Conservation (phyloP, 305 asterid genomes). For the Rubia tinctorum region DNA sequence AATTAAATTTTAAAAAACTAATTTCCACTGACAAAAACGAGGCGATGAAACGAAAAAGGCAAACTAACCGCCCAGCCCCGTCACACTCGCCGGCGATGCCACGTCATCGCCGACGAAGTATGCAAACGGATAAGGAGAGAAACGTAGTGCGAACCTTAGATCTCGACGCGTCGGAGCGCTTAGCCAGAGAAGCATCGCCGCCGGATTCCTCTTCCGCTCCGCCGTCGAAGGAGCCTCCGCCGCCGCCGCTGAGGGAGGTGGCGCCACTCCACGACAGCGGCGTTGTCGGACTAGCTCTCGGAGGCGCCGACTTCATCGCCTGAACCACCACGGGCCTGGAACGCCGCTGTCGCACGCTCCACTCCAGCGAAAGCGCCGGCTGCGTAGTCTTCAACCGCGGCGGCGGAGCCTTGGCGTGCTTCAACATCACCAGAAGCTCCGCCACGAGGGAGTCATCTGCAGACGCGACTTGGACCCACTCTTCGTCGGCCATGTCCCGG, state of each 20-base stretch:
- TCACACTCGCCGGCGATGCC: slow-evolving; percentile 6
- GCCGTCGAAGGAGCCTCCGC: slow-evolving; percentile 36
- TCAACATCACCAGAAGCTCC: slow-evolving; percentile 56
- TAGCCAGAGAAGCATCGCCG: slow-evolving; percentile 28
- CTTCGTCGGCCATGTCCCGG: slow-evolving; percentile 41
- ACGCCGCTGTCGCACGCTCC: slow-evolving; percentile 84
- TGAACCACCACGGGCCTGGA: slow-evolving; percentile 36
- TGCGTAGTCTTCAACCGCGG: slow-evolving; percentile 12
- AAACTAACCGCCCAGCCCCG: not conserved
- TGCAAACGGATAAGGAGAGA: not conserved
- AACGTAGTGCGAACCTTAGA: slow-evolving; percentile 57
- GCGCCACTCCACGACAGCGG: slow-evolving; percentile 84
- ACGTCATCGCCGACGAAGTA: not conserved
- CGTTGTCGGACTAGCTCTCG: slow-evolving; percentile 73
- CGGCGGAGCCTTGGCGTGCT: slow-evolving; percentile 21
- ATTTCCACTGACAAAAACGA: slow-evolving; percentile 10
- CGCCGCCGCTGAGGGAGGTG: slow-evolving; percentile 62
- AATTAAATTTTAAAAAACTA: not conserved
- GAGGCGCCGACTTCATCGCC: slow-evolving; percentile 31
- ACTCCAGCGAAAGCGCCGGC: slow-evolving; percentile 40
- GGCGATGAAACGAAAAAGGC: not conserved
- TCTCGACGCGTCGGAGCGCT: slow-evolving; percentile 42
- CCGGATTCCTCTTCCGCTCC: slow-evolving; percentile 52
- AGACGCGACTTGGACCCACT: slow-evolving; percentile 70
- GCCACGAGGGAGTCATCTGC: slow-evolving; percentile 61